phyloP scores from a whole-genome alignment of 1,139 yeast species.

The Meyerozyma carpophila region DNA sequence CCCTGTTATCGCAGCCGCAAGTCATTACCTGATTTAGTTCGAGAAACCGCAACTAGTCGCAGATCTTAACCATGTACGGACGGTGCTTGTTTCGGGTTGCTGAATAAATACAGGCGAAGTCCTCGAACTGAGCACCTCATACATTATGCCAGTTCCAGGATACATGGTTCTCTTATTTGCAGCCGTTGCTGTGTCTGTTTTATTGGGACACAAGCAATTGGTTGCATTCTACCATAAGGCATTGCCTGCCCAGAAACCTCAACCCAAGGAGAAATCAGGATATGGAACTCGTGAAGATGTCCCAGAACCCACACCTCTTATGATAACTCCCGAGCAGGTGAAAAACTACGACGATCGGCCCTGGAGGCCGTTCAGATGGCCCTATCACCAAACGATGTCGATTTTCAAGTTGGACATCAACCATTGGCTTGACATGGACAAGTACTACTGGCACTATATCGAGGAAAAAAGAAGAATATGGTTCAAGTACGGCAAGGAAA shows the following conservation, averaged over 20 bases:
- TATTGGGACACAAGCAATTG: background rate
- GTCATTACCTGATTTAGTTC: background rate
- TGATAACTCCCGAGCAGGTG: slow-evolving; percentile 64
- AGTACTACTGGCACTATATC: slow-evolving; percentile 61
- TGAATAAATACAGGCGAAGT: background rate
- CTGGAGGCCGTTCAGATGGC: slow-evolving; percentile 80
- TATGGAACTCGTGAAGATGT: slow-evolving; percentile 14
- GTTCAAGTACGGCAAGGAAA: slow-evolving; percentile 53
- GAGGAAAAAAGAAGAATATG: slow-evolving; percentile 57
- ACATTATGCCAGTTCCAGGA: background rate
- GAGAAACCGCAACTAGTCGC: background rate
- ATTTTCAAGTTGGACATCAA: slow-evolving; percentile 63
- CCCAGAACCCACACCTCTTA: slow-evolving; percentile 55
- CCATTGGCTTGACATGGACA: slow-evolving; percentile 80
- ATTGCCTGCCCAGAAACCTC: background rate
- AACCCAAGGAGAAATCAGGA: slow-evolving; percentile 4
- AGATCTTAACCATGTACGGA: background rate
- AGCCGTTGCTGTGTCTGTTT: background rate
- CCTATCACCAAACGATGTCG: slow-evolving; percentile 77
- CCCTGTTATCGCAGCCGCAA: background rate
- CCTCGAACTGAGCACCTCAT: background rate
- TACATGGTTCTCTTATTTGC: background rate
- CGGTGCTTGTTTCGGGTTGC: background rate
- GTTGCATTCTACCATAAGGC: background rate
- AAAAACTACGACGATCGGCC: slow-evolving; percentile 65